Evolutionary conservation across 306 rosid genomes (phyloP).

Genomic region (Alnus glutinosa): DNA sequence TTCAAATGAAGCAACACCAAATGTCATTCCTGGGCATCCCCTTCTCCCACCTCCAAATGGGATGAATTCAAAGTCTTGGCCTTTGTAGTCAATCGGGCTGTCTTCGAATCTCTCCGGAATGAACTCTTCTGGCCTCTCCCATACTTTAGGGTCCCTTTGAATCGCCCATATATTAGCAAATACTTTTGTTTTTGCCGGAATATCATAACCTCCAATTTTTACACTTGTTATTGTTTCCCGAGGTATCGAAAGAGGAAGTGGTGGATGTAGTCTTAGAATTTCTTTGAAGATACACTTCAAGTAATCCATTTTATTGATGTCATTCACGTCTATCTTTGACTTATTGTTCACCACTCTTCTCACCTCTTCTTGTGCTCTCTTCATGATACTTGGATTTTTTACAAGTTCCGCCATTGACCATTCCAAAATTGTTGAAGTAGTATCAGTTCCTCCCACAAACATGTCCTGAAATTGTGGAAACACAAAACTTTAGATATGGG

Average conservation of each 20-base stretch:
- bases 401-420: conserved; percentile 44
- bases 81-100: neutral
- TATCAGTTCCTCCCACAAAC: conserved; percentile 32
- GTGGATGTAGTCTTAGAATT: conserved; percentile 35
- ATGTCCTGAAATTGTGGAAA: conserved; percentile 22
- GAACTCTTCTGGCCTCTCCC: conserved; percentile 40
- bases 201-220: conserved; percentile 16
- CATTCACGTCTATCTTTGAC: conserved; percentile 13
- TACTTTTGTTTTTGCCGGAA: conserved; percentile 27
- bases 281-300: conserved; percentile 38
- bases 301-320: conserved; percentile 33
- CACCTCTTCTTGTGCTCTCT: conserved; percentile 37
- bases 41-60: conserved; percentile 41
- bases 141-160: conserved; percentile 31
- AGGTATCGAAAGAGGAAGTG: conserved; percentile 31
- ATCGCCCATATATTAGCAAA: conserved; percentile 30
- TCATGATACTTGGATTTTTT: conserved; percentile 27
- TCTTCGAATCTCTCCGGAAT: conserved; percentile 36
- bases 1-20: conserved; percentile 18
- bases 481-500: neutral
- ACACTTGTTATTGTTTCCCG: conserved; percentile 15
- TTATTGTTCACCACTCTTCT: conserved; percentile 32
- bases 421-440: conserved; percentile 24
- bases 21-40: conserved; percentile 33
- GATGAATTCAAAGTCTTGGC: conserved; percentile 26